A percentile compares a stretch with the other conserved stretches of the same genome.
Conservation (phyloP, 148 eudicot genomes). For the Rhododendron kiyosumense region DNA sequence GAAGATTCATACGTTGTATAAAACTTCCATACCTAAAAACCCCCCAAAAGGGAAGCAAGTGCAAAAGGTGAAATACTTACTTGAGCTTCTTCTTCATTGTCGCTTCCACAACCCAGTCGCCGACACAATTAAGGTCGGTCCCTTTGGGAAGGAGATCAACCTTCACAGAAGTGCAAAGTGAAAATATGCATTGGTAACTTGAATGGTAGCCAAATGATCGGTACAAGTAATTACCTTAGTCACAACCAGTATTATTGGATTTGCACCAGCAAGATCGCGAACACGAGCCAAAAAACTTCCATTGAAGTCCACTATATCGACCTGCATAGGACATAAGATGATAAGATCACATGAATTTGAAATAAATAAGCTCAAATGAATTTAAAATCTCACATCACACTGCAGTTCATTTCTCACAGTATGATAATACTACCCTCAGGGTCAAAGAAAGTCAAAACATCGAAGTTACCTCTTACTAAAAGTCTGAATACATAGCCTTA, state of each 20-base stretch:
- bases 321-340: constrained; percentile 35
- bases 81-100: constrained; percentile 80
- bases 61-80: constrained; percentile 39
- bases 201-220: not conserved
- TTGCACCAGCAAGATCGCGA: constrained; percentile 95
- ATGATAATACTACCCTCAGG: not conserved
- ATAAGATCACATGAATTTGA: not conserved
- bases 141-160: constrained; percentile 99
- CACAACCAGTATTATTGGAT: constrained; percentile 88
- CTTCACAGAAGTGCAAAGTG: constrained; percentile 31
- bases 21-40: not conserved
- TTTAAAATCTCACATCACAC: not conserved
- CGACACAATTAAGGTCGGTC: constrained; percentile 80
- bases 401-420: not conserved
- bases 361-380: not conserved
- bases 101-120: constrained; percentile 96
- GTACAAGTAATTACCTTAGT: constrained; percentile 56
- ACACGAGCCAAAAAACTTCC: constrained; percentile 91
- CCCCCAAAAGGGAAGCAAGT: not conserved
- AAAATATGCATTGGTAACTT: constrained; percentile 7
- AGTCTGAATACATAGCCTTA: constrained; percentile 9
- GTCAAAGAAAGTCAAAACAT: not conserved
- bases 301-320: constrained; percentile 90
- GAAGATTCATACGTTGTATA: not conserved
- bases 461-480: not conserved